Evolutionary conservation across 768 basidiomycete species (phyloP), one percentile per base, ranked within the genome.

Genomic region (Termitomyces sp.): DNA sequence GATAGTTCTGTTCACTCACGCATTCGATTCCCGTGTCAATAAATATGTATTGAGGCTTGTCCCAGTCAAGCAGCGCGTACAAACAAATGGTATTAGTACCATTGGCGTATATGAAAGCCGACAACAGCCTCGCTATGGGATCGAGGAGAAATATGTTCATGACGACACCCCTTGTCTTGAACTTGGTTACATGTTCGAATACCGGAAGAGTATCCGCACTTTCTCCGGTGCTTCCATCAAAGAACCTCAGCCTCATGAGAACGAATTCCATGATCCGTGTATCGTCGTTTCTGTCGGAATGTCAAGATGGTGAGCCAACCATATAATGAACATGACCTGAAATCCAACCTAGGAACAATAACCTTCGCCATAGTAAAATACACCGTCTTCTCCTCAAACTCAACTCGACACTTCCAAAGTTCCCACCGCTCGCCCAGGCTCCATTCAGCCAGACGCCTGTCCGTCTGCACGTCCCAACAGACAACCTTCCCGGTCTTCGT

Each of bases 81-180:
- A 91, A 70, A 11, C 84, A 88, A 58, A 83, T 81, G 17, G 80
- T 81, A 61, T 83, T 83, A 8, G 80, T 72, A 20, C 73, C 56
- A 38, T 75, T 17, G 84, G 76, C 5, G 86, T 85, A 89, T n/a
- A 90, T 82, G 63, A 89, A 90, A 4, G 86, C 88, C 10, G 85
- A 85, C 47, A 89, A 68, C 20, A 90, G 72, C 46, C 85, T 75
- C 49, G 79, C 77, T 4, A 81, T 77, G 0, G 88, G 87, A 66
- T 90, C 88, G 34, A 91, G 79, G 29, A 91, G 76, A 68, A 90
- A 91, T 31, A 91, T 84, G 65, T 89, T 89, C 87, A 90, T 89
- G 12, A 90, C 88, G 12, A 86, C 82, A 4, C 88, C 88, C 0
- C 79, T 77, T 0, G 85, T 88, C 63, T 81, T 81, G 66, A 89